Conservation (phyloP, 805 yeast species). For the Yamadazyma scolyti region DNA sequence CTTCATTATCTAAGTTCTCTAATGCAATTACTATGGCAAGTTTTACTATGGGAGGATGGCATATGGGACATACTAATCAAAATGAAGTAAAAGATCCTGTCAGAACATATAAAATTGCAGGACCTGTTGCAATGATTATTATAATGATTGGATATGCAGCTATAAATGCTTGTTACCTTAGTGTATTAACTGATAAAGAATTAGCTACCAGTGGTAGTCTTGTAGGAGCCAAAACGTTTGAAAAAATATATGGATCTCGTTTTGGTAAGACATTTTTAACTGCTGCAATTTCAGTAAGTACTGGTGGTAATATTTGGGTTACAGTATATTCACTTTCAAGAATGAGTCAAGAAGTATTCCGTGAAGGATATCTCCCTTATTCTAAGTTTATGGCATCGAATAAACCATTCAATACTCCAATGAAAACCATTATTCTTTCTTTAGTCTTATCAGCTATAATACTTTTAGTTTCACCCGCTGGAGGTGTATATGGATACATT, state of each 20-base stretch:
- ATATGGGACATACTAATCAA: constrained; percentile 54
- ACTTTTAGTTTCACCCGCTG: constrained; percentile 39
- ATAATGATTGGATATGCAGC: constrained; percentile 47
- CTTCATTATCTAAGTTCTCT: constrained; percentile 44
- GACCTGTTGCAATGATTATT: constrained; percentile 49
- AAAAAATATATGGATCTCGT: constrained; percentile 49
- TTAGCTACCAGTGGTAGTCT: constrained; percentile 53
- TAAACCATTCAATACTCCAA: constrained; percentile 54
- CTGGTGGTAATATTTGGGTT: constrained; percentile 62
- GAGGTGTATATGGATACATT: constrained; percentile 48
- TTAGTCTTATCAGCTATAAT: constrained; percentile 37
- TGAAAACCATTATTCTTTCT: constrained; percentile 47
- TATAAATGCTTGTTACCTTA: constrained; percentile 55
- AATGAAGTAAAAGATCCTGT: constrained; percentile 60
- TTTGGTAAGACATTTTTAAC: constrained; percentile 55
- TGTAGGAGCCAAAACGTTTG: constrained; percentile 56
- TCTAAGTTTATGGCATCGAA: constrained; percentile 51
- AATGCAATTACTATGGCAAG: constrained; percentile 55
- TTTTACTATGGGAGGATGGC: constrained; percentile 65
- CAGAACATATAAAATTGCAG: constrained; percentile 56
- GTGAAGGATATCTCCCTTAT: constrained; percentile 61
- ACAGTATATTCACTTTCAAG: constrained; percentile 57
- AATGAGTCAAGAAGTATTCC: constrained; percentile 60
- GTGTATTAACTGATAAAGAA: constrained; percentile 51
- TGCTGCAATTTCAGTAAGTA: constrained; percentile 54